Conservation (phyloP, 352 stramenopile species). For the Globisporangium paddicum region DNA sequence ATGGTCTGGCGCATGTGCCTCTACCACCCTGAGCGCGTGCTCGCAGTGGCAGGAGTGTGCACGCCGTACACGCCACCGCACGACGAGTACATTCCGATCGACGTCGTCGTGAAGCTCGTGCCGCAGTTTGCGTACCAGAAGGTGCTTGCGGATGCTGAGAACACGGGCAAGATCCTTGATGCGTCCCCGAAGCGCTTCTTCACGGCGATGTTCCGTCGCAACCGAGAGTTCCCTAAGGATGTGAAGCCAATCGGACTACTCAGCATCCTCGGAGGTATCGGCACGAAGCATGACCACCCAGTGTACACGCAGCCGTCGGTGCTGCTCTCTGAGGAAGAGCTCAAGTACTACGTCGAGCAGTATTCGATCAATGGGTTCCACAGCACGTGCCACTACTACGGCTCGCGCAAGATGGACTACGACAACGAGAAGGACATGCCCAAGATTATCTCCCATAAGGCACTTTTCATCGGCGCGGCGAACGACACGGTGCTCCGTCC, state of each 20-base stretch:
- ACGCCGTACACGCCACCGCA: constrained; percentile 59
- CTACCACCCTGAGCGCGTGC: constrained; percentile 46
- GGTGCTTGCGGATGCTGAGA: constrained; percentile 35
- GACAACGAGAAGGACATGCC: constrained; percentile 31
- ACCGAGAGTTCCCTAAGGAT: constrained; percentile 25
- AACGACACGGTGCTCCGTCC: constrained; percentile 54
- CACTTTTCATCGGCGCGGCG: constrained; percentile 58
- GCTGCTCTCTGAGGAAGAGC: constrained; percentile 46
- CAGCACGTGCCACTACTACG: constrained; percentile 54
- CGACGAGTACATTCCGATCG: constrained; percentile 30
- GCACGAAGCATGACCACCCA: constrained; percentile 14
- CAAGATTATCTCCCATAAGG: constrained; percentile 32
- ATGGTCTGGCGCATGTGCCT: constrained; percentile 50
- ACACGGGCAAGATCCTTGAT: constrained; percentile 37
- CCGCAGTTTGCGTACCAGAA: constrained; percentile 69
- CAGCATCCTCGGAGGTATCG: constrained; percentile 11
- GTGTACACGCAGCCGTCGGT: constrained; percentile 31
- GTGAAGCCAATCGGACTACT: constrained; percentile 12
- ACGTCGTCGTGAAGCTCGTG: constrained; percentile 38
- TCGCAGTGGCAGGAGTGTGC: constrained; percentile 65
- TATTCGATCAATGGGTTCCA: constrained; percentile 54
- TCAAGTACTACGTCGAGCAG: constrained; percentile 58
- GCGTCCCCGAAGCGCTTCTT: constrained; percentile 39
- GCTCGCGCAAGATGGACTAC: constrained; percentile 55
- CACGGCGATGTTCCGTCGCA: constrained; percentile 43